Conservation (phyloP, 192 early-diverging fungal species). For the Rhizoclosmatium sp. region DNA sequence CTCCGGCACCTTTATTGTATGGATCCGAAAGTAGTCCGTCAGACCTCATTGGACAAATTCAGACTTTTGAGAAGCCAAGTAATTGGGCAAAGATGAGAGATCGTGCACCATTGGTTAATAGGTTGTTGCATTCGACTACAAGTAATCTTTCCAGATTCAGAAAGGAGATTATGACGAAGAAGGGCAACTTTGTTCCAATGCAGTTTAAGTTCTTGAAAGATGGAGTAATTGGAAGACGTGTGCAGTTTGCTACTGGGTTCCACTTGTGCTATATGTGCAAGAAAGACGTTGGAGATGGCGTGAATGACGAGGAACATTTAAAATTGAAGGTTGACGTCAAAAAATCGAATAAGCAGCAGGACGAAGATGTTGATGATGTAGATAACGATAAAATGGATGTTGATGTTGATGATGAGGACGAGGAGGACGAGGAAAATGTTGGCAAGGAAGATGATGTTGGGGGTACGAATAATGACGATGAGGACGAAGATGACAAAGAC, state of each 20-base stretch:
- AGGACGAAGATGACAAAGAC: too few relatives aligned
- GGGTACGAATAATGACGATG: background rate
- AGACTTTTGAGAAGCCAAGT: slow-evolving; percentile 19
- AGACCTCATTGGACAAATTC: slow-evolving; percentile 31
- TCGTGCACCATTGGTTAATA: background rate
- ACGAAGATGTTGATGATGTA: too few relatives aligned
- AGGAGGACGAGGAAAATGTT: background rate
- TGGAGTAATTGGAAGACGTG: slow-evolving; percentile 15
- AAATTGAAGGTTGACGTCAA: too few relatives aligned
- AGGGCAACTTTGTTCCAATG: slow-evolving; percentile 17
- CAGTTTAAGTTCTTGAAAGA: slow-evolving; percentile 36
- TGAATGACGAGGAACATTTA: background rate
- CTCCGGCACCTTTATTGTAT: slow-evolving; percentile 31
- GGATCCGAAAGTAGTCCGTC: background rate
- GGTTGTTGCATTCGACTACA: background rate
- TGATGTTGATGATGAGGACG: background rate
- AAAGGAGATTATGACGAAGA: background rate
- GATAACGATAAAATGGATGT: background rate
- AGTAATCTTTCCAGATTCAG: background rate
- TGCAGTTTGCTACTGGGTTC: slow-evolving; percentile 34
- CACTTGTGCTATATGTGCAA: slow-evolving; percentile 39
- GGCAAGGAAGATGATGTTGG: background rate
- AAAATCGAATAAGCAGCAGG: too few relatives aligned
- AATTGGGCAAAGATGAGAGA: slow-evolving; percentile 9
- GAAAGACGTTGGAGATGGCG: slow-evolving; percentile 4